Base-by-base conservation (phyloP, 2,329 filamentous ascomycete species). In the Triangularia verruculosa region DNA sequence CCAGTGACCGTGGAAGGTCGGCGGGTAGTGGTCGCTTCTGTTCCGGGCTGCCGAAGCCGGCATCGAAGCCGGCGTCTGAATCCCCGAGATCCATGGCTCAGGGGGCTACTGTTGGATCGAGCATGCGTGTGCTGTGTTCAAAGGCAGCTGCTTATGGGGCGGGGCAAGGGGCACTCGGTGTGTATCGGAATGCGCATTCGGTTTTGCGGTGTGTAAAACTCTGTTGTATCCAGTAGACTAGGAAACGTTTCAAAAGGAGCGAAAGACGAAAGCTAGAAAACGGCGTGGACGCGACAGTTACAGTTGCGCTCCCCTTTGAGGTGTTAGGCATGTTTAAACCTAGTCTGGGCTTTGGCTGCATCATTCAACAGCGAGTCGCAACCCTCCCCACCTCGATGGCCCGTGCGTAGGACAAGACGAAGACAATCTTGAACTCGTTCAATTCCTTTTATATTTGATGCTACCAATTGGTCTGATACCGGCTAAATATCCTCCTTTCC, bases 1-100 rank as follows among this genome's bases (percentile, higher is more conserved):
- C 90, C 61, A 99, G 85, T 12, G 93, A 97, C 69, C 86, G 95
- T 11, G 95, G 95, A 34, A 99, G 85, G 77, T 99, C 95, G 69
- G 85, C 80, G 47, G 95, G 95, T 58, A 98, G 86, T 66, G 75
- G 69, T 65, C 79, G 79, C 64, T 83, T 79, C 75, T 79, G 80
- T 66, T 74, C 64, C 39, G 61, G 65, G 6, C 20, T 61, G 17
- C 55, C 62, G 52, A 39, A 24, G 53, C 61, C 61, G 66, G 68
- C 66, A 54, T 62, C 69, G 55, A 69, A 69, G 70, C 72, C 69
- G 72, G 74, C 76, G 73, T 79, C 76, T 72, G 78, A 75, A 73
- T 81, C 82, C 75, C 80, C 83, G 72, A 84, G 78, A 79, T 88
- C 85, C 86, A 88, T 88, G 75, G 77, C 78, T 74, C 74, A 77